Base-by-base conservation (phyloP, 148 eudicot genomes). In the Nepenthes gracilis region DNA sequence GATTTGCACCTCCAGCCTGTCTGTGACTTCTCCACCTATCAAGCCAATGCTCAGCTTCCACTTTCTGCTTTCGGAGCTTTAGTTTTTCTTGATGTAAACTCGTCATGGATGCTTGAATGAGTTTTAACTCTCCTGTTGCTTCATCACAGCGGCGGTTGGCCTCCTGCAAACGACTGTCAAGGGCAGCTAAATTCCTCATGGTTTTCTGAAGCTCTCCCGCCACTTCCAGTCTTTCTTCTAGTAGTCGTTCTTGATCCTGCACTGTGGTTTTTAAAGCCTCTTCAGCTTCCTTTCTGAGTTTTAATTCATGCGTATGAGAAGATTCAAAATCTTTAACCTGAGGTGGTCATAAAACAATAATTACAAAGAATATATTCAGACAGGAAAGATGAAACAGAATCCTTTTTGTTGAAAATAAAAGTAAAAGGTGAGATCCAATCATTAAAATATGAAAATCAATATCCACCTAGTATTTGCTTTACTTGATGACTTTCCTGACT, bases 31-130 rank as follows among this genome's bases (percentile, higher is more conserved):
- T 81, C 94, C 96, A 83, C 54, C 70, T 62, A 40, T 84, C 90
- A 67, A 89, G 87, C 97, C 94, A 89, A 64, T 57, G 70, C 14
- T 66, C 77, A 51, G 94, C 84, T 67, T 84, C 88, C 54, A 64
- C 64, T 71, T 80, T 82, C 75, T 86, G 90, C 68, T 64, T 54
- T 64, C 65, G 76, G 55, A 89, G 67, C 72, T 73, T 84, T 64
- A 76, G 84, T 48, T 80, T 83, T 70, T 89, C 97, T 47, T 75
- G 73, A 32, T 51, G 67, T 43, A 89, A 63, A 56, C 75, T 77
- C 56, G 84, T 59, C 53, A 69, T 68, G 51, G 86, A 78, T 48
- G 75, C 70, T 64, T 83, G 78, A 75, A 89, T 57, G 59, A 80
- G 80, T 62, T 78, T 71, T 38, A 89, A 61, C 65, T 89, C 94